phyloP scores from a whole-genome alignment of 176 grass and related monocot genomes.

The Carex cristatella region DNA sequence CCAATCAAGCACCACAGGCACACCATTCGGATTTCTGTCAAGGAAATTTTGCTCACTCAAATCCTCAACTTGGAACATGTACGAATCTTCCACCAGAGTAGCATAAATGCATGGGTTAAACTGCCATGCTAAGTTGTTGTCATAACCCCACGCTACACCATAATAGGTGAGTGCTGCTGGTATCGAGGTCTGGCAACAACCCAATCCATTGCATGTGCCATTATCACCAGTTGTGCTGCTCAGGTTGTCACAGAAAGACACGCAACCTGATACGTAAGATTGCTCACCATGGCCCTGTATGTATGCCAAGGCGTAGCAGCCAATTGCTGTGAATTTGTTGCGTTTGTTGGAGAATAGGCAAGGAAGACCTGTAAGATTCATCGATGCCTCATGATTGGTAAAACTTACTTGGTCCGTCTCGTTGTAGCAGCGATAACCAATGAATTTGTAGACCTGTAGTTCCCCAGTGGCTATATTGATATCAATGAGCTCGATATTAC shows the following conservation, averaged over 20 bases:
- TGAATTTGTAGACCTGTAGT: no score
- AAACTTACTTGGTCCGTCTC: no score
- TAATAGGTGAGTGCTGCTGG: not conserved
- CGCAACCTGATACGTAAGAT: not conserved
- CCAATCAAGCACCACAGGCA: slow-evolving; percentile 29
- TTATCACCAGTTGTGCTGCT: not conserved
- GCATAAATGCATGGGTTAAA: slow-evolving; percentile 21
- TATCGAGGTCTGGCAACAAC: slow-evolving; percentile 22
- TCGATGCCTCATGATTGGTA: no score
- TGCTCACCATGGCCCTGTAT: not conserved
- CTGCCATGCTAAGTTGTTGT: not conserved
- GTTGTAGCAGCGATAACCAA: not conserved
- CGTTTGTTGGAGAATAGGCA: not conserved
- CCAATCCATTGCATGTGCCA: slow-evolving; percentile 12
- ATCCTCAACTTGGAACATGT: not conserved
- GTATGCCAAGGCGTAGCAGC: slow-evolving; percentile 4
- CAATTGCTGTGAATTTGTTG: slow-evolving; percentile 35
- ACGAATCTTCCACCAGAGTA: slow-evolving; percentile 24
- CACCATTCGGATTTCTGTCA: accelerated
- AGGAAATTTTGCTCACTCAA: not conserved
- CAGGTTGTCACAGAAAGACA: not conserved
- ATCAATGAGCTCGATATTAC: not conserved
- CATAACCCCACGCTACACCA: not conserved
- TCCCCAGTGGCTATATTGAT: not conserved
- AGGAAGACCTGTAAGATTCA: no score